phyloP scores from a whole-genome alignment of 2,329 filamentous ascomycete species.

The Domatiomyces globalis region DNA sequence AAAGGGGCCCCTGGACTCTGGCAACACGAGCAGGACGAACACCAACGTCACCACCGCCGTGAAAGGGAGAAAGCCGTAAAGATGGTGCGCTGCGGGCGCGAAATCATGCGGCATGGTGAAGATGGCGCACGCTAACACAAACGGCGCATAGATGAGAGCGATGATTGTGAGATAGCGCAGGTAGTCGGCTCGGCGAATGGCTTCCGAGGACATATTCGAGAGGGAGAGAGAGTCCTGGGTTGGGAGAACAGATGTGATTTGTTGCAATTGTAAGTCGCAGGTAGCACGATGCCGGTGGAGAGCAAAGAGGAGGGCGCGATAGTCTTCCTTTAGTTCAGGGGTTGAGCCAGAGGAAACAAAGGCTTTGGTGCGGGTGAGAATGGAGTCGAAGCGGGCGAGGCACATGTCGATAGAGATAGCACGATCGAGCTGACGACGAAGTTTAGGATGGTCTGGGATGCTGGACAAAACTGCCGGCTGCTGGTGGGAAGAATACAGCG shows the following conservation, averaged over 20 bases:
- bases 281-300: conserved; percentile 14
- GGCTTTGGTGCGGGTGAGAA: conserved; percentile 11
- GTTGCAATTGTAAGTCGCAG: conserved; percentile 13
- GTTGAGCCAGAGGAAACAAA: conserved; percentile 5
- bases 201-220: conserved; percentile 7
- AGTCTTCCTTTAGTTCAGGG: conserved; percentile 9
- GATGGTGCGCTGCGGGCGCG: conserved; percentile 11
- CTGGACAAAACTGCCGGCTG: conserved; percentile 4
- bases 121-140: conserved; percentile 12
- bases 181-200: conserved; percentile 11
- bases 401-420: conserved; percentile 12
- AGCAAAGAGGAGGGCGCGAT: conserved; percentile 11
- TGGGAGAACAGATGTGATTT: conserved; percentile 10
- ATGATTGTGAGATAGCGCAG: conserved; percentile 13
- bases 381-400: conserved; percentile 13
- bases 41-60: conserved; percentile 10
- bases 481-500: conserved; percentile 2
- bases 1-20: conserved; percentile 11
- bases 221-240: conserved; percentile 8
- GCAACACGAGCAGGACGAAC: conserved; percentile 11
- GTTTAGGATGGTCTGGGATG: conserved; percentile 6
- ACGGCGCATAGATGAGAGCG: conserved; percentile 11
- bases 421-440: conserved; percentile 9
- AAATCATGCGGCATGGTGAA: conserved; percentile 13
- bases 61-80: conserved; percentile 12